A percentile compares a stretch with the other conserved stretches of the same genome.
These are phyloP conservation scores for Glycine latifolia DNA, from an alignment of 306 rosid species.

Conservation along the genomic window DNA sequence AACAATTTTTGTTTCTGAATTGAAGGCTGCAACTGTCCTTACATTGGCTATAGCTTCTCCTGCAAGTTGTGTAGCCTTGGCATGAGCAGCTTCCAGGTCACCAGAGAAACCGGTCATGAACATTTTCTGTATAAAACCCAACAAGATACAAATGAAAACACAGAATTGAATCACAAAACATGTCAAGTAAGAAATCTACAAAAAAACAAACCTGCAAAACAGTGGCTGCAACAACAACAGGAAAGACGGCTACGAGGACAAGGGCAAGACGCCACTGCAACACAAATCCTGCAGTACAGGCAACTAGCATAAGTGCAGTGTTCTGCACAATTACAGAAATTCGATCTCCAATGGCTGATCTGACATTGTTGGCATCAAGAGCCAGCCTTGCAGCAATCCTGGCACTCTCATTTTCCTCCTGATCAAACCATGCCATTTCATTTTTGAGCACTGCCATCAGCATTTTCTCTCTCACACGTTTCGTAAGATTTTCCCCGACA, in stretches of 20 bases:
- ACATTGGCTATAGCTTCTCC: slow-evolving; percentile 99
- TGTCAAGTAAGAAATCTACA: neutral
- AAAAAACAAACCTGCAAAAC: slow-evolving; percentile 80
- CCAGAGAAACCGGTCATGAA: slow-evolving; percentile 98
- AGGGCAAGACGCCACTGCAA: slow-evolving; percentile 99
- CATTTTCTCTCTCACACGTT: slow-evolving; percentile 98
- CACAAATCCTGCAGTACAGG: slow-evolving; percentile 98
- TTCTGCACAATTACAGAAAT: slow-evolving; percentile 98
- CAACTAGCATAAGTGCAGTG: slow-evolving; percentile 97
- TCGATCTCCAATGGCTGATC: slow-evolving; percentile 99
- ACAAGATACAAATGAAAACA: slow-evolving; percentile 23
- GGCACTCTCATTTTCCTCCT: slow-evolving; percentile 98
- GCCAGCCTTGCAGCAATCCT: slow-evolving; percentile 94
- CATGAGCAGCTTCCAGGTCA: slow-evolving; percentile 93
- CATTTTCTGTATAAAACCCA: slow-evolving; percentile 78
- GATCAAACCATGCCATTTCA: slow-evolving; percentile 99
- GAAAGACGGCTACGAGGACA: slow-evolving; percentile 93
- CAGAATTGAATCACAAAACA: slow-evolving; percentile 23
- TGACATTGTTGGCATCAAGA: slow-evolving; percentile 95
- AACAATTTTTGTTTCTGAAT: slow-evolving; percentile 88
- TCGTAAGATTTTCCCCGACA: slow-evolving; percentile 97
- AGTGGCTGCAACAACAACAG: slow-evolving; percentile 98
- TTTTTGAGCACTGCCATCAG: slow-evolving; percentile 84
- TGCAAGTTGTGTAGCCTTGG: slow-evolving; percentile 93
- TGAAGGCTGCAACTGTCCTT: slow-evolving; percentile 96